Evolutionary conservation across 192 early-diverging fungal genomes (phyloP).

Genomic region (Jimgerdemannia lactiflua): DNA sequence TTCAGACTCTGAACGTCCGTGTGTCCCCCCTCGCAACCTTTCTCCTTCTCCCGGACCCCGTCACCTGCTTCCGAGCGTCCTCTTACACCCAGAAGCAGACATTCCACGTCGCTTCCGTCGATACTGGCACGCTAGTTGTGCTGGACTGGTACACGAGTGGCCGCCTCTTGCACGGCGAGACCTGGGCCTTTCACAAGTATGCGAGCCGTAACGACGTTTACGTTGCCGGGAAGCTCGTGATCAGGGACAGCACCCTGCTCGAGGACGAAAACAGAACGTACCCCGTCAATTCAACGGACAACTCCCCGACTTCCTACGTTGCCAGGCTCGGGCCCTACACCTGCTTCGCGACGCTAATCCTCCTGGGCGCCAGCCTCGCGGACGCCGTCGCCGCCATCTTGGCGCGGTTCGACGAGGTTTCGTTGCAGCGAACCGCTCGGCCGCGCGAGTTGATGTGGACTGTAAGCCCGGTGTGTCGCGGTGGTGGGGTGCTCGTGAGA

Average conservation of each 20-base stretch:
- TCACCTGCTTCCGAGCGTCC: conserved; percentile 68
- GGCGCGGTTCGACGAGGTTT: conserved; percentile 13
- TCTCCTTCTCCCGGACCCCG: conserved; percentile 72
- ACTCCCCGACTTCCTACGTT: conserved; percentile 40
- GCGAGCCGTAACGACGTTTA: conserved; percentile 31
- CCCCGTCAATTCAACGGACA: background rate
- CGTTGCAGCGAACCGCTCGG: conserved; percentile 12
- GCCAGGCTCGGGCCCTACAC: conserved; percentile 49
- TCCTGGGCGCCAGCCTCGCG: conserved; percentile 42
- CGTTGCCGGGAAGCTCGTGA: conserved; percentile 13
- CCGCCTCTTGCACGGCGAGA: conserved; percentile 66
- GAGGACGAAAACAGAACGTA: conserved; percentile 33
- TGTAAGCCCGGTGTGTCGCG: conserved; percentile 12
- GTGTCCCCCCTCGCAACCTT: conserved; percentile 45
- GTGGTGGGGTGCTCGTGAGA: conserved; percentile 24
- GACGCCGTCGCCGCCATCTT: conserved; percentile 7
- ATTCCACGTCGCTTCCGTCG: conserved; percentile 35
- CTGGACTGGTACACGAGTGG: conserved; percentile 89
- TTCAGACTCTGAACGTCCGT: conserved; percentile 44
- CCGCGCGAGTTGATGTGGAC: conserved; percentile 19
- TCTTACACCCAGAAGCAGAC: conserved; percentile 62
- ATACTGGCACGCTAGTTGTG: conserved; percentile 49
- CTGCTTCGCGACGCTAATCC: conserved; percentile 61
- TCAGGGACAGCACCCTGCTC: conserved; percentile 45
- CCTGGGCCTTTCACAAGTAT: conserved; percentile 61